Conservation (phyloP, 768 basidiomycete genomes). For the Cystoderma amianthinum region DNA sequence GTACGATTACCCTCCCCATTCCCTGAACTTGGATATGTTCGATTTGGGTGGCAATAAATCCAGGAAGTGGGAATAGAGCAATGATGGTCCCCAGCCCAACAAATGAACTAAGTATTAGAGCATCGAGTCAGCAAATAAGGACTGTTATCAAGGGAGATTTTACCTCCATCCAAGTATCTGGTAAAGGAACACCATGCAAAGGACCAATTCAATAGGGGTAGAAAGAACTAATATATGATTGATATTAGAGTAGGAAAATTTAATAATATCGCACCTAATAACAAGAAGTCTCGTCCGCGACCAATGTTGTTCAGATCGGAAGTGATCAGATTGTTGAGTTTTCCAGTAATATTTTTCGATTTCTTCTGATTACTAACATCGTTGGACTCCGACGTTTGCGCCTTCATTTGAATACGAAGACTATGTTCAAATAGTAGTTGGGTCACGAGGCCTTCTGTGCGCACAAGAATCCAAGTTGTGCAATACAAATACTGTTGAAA, state of each 20-base stretch:
- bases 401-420: too few relatives aligned
- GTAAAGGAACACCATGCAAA: conserved; percentile 38
- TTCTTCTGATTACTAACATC: too few relatives aligned
- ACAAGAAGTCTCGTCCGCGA: conserved; percentile 28
- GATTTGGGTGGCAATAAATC: conserved; percentile 42
- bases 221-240: conserved; percentile 15
- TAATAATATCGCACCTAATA: not conserved
- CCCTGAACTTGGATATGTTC: conserved; percentile 39
- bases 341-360: too few relatives aligned
- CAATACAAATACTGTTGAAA: too few relatives aligned
- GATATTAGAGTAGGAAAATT: not conserved
- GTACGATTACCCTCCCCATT: conserved; percentile 38
- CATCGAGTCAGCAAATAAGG: conserved; percentile 33
- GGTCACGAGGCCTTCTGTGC: too few relatives aligned
- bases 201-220: conserved; percentile 30
- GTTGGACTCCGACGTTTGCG: too few relatives aligned
- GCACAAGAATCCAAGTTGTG: too few relatives aligned
- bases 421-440: too few relatives aligned
- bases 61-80: conserved; percentile 49
- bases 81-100: conserved; percentile 49
- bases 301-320: conserved; percentile 46
- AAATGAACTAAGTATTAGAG: conserved; percentile 45
- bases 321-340: conserved; percentile 73
- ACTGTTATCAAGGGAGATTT: conserved; percentile 25
- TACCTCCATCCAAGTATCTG: conserved; percentile 40